Percentiles rank a stretch among this genome's conserved stretches.
phyloP scores from a whole-genome alignment of 2,329 filamentous ascomycete species.

The Trichocomaceae sp. region DNA sequence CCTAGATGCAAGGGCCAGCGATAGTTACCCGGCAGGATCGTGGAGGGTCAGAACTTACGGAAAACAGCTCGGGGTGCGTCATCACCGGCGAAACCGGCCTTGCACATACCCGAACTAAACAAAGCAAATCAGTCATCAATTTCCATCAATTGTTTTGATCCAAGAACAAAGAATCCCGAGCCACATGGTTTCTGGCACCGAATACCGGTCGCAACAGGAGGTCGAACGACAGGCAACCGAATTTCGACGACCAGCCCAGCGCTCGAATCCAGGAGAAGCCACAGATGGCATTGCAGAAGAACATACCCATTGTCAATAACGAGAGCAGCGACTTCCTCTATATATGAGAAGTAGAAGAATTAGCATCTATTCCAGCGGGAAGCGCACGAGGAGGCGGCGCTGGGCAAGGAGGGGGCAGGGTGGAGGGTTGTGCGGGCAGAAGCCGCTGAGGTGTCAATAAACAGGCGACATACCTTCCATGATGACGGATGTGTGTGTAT shows the following conservation, averaged over 20 bases:
- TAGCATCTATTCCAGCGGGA: slow-evolving; percentile 23
- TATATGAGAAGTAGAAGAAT: slow-evolving; percentile 38
- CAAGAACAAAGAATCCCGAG: background rate
- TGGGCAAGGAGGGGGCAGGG: slow-evolving; percentile 13
- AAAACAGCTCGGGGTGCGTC: slow-evolving; percentile 99
- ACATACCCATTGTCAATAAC: slow-evolving; percentile 99
- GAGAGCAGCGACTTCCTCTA: slow-evolving; percentile 99
- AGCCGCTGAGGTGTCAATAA: slow-evolving; percentile 28
- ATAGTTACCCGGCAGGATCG: slow-evolving; percentile 4
- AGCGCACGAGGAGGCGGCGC: slow-evolving; percentile 14
- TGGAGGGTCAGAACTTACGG: slow-evolving; percentile 65
- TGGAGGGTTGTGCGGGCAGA: slow-evolving; percentile 15
- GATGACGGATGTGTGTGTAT: slow-evolving; percentile 35
- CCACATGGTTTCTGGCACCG: background rate
- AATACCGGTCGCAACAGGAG: slow-evolving; percentile 1
- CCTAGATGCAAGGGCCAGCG: slow-evolving; percentile 23
- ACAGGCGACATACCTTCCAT: slow-evolving; percentile 57
- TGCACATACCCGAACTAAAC: slow-evolving; percentile 98
- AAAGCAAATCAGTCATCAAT: slow-evolving; percentile 23
- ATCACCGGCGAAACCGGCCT: slow-evolving; percentile 99
- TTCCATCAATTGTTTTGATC: background rate
- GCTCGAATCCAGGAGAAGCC: slow-evolving; percentile 24
- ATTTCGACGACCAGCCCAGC: slow-evolving; percentile 11
- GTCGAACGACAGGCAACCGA: slow-evolving; percentile 7
- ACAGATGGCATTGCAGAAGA: slow-evolving; percentile 29